phyloP scores from a whole-genome alignment of 2,329 filamentous ascomycete genomes.

The Fusarium acutatum region DNA sequence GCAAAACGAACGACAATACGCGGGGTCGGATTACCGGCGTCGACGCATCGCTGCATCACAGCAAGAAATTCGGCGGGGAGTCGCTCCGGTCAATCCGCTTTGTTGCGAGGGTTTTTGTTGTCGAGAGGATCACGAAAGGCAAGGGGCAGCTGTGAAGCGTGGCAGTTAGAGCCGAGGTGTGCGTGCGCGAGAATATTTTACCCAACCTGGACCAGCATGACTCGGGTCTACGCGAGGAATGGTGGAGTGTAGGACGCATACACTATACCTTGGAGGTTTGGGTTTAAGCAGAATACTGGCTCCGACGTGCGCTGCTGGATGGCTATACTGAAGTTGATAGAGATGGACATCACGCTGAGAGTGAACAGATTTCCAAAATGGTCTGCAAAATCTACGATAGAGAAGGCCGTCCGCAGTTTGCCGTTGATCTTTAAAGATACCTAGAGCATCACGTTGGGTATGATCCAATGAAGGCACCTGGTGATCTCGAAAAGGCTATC shows the following conservation, averaged over 20 bases:
- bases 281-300: neutral
- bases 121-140: neutral
- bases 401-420: neutral
- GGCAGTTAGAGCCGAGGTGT: neutral
- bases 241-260: neutral
- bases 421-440: neutral
- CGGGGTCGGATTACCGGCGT: neutral
- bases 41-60: neutral
- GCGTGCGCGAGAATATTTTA: neutral
- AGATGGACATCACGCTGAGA: neutral
- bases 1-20: neutral
- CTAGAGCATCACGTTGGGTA: neutral
- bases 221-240: neutral
- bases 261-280: neutral
- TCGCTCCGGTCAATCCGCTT: rapidly evolving
- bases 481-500: neutral
- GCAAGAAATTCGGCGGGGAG: neutral
- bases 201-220: neutral
- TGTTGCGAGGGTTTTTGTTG: neutral
- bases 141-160: too few relatives aligned
- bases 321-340: neutral
- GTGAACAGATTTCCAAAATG: neutral
- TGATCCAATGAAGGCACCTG: neutral
- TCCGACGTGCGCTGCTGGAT: neutral
- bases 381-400: neutral